These are phyloP conservation scores for Didymella pomorum DNA, from an alignment of 2,329 filamentous ascomycete genomes.

Conservation along the genomic window DNA sequence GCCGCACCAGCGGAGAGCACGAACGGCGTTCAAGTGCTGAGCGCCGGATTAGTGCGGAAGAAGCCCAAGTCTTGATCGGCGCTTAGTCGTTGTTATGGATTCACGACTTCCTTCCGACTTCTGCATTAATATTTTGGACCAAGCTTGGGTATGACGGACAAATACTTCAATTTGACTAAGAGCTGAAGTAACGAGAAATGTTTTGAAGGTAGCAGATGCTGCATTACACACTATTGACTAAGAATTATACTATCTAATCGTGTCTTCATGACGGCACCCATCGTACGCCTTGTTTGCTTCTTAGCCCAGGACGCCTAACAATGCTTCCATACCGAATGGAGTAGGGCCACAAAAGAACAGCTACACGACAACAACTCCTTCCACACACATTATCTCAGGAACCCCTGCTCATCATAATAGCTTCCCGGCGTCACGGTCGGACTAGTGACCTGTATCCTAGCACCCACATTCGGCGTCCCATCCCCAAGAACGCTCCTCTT, in stretches of 20 bases:
- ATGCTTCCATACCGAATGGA: not conserved
- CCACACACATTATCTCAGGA: slow-evolving; percentile 28
- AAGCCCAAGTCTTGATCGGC: slow-evolving; percentile 41
- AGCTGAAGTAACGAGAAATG: not conserved
- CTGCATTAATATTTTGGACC: not conserved
- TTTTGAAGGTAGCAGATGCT: slow-evolving; percentile 4
- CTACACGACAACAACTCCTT: not conserved
- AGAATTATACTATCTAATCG: slow-evolving; percentile 16
- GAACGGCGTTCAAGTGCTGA: slow-evolving; percentile 41
- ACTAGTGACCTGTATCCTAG: slow-evolving; percentile 29
- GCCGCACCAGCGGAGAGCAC: slow-evolving; percentile 14
- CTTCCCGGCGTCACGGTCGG: slow-evolving; percentile 38
- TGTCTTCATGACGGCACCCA: not conserved
- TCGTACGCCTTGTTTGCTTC: too few species aligned
- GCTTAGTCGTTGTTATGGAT: not conserved
- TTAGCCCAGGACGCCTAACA: not conserved
- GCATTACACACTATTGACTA: slow-evolving; percentile 20
- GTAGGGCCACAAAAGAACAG: not conserved
- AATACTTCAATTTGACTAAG: too few species aligned
- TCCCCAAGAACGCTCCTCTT: slow-evolving; percentile 32
- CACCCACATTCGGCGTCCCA: slow-evolving; percentile 35
- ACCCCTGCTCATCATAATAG: slow-evolving; percentile 48
- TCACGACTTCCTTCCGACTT: not conserved
- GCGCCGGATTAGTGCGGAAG: slow-evolving; percentile 45
- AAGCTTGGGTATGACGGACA: not conserved